Evolutionary conservation across 2,329 filamentous ascomycete species (phyloP), one percentile per base, ranked within the genome.

Genomic region (Atkinsonella texensis): DNA sequence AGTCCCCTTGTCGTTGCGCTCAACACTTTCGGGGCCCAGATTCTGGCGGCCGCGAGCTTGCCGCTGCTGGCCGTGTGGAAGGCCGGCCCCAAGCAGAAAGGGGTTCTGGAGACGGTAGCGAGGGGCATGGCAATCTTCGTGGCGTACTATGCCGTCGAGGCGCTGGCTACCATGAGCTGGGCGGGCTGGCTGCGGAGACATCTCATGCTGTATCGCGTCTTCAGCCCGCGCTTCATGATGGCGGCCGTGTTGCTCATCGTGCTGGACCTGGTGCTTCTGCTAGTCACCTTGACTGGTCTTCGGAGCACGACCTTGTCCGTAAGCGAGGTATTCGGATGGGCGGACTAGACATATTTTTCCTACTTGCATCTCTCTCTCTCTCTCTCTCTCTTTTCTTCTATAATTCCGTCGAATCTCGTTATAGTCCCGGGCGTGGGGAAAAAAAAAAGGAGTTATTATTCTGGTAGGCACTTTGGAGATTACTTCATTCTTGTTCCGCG

Each of bases 151-250:
- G 87, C 87, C 5, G 84, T 87, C 9, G 79, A 96, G 63, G 85
- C 85, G 31, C 69, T 95, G 20, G 87, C 89, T 0, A 95, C 90
- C 4, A 94, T 93, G 60, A 81, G 86, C 66, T 96, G 91, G 85
- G 88, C 91, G 0, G 90, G 87, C 1, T 84, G 89, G 70, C 70
- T 98, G 61, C 77, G 93, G 50, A 77, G 93, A 49, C 93, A 98
- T 72, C 75, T 98, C 56, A 98, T 98, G 93, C 77, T 98, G 32
- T 98, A 93, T 70, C 79, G 93, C 42, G 89, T 98, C 43, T 98
- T 98, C 63, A 84, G 79, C 69, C 93, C 93, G 46, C 74, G 91
- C 31, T 98, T 91, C 70, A 87, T 98, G 85, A 78, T 88, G 64
- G 89, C 85, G 0, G 84, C 82, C 0, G 69, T 78, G 3, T 77